A percentile compares a stretch with the other conserved stretches of the same genome.
Evolutionary conservation across 257 asterid genomes (phyloP).

Genomic region (Lycium ferocissimum): DNA sequence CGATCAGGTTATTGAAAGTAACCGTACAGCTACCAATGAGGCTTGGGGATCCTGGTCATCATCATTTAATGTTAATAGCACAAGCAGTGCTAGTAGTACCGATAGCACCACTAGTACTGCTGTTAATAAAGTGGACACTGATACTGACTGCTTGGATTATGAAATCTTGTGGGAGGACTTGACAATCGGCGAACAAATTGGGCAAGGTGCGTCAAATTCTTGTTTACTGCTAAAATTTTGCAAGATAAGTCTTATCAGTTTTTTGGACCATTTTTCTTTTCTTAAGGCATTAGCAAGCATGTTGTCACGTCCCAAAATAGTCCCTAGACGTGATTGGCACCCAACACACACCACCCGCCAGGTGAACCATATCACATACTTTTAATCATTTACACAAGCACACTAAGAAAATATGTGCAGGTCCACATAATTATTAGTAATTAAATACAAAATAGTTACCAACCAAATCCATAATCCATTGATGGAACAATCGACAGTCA

Average conservation of each 20-base stretch:
- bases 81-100: conserved; percentile 85
- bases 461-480: too few relatives aligned
- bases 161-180: conserved; percentile 96
- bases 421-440: too few relatives aligned
- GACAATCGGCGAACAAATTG: conserved; percentile 89
- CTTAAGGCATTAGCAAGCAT: background rate
- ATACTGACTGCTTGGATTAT: conserved; percentile 75
- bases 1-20: conserved; percentile 52
- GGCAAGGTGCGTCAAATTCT: conserved; percentile 70
- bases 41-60: conserved; percentile 93
- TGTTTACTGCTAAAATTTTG: conserved; percentile 8
- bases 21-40: conserved; percentile 57
- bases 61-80: conserved; percentile 72
- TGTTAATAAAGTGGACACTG: conserved; percentile 71
- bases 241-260: conserved; percentile 31
- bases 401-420: too few relatives aligned
- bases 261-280: conserved; percentile 16
- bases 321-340: too few relatives aligned
- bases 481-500: too few relatives aligned
- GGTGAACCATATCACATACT: too few relatives aligned
- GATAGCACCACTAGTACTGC: conserved; percentile 83
- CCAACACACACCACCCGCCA: too few relatives aligned
- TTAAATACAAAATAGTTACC: too few relatives aligned
- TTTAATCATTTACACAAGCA: too few relatives aligned
- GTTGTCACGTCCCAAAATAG: background rate